These are phyloP conservation scores for Aspergillus ellipticus DNA, from an alignment of 495 filamentous ascomycete genomes.

Conservation along the genomic window DNA sequence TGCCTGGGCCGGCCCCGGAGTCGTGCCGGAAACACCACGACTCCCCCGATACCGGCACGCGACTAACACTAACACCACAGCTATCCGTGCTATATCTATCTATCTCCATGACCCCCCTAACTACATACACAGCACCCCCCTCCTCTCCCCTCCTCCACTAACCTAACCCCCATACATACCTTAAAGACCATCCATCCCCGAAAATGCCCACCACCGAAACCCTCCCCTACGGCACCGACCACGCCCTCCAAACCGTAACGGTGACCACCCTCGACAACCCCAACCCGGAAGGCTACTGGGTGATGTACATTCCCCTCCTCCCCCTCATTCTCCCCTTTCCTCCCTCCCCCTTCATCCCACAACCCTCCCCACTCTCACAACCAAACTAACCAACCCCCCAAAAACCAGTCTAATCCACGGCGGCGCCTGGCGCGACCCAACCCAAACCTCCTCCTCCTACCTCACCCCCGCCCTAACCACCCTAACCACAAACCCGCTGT, in stretches of 20 bases:
- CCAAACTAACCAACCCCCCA: not conserved
- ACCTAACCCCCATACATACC: too few relatives aligned
- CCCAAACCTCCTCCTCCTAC: conserved; percentile 42
- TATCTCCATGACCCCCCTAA: too few relatives aligned
- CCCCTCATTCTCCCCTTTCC: not conserved
- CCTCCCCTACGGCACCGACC: conserved; percentile 28
- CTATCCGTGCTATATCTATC: too few relatives aligned
- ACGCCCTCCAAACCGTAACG: conserved; percentile 31
- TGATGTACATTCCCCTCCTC: conserved; percentile 34
- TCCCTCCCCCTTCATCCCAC: not conserved
- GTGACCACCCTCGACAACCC: conserved; percentile 20
- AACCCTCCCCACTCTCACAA: not conserved
- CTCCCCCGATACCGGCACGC: too few relatives aligned
- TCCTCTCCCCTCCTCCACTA: too few relatives aligned
- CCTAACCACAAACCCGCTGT: conserved; percentile 32
- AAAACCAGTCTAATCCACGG: conserved; percentile 78
- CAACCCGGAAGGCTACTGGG: conserved; percentile 37
- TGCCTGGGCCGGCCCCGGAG: too few relatives aligned
- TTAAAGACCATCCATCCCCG: too few relatives aligned
- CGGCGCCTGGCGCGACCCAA: conserved; percentile 83
- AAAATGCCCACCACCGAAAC: conserved; percentile 21
- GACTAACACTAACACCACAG: too few relatives aligned
- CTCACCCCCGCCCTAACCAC: conserved; percentile 45
- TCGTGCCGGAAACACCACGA: too few relatives aligned
- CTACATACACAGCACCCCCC: too few relatives aligned